Conservation (phyloP, 2,329 filamentous ascomycete species). For the Aspergillus texensis region DNA sequence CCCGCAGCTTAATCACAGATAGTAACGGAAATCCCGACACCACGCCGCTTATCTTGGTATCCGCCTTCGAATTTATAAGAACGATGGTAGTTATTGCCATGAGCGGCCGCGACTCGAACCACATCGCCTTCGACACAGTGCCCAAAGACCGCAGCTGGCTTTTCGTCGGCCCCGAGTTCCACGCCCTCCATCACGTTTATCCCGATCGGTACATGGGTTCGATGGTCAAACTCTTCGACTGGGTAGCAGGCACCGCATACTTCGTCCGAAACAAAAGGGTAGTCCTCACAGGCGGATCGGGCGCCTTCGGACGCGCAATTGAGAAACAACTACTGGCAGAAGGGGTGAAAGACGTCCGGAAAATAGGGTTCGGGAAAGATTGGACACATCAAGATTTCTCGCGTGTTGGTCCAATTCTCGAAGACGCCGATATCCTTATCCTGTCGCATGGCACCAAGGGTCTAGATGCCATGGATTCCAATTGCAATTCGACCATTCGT, state of each 20-base stretch:
- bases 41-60: background rate
- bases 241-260: slow-evolving; percentile 22
- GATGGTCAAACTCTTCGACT: slow-evolving; percentile 23
- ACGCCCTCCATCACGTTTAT: slow-evolving; percentile 22
- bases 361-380: slow-evolving; percentile 11
- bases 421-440: slow-evolving; percentile 19
- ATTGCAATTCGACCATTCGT: slow-evolving; percentile 14
- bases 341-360: slow-evolving; percentile 13
- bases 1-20: background rate
- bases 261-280: slow-evolving; percentile 17
- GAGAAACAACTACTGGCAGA: slow-evolving; percentile 12
- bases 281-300: slow-evolving; percentile 14
- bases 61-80: slow-evolving; percentile 4
- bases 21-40: background rate
- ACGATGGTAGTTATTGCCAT: slow-evolving; percentile 14
- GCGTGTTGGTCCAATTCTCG: background rate
- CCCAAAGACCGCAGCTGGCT: slow-evolving; percentile 21
- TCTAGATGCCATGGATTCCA: slow-evolving; percentile 13
- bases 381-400: slow-evolving; percentile 18
- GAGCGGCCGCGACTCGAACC: slow-evolving; percentile 22
- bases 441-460: slow-evolving; percentile 18
- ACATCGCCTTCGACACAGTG: slow-evolving; percentile 16
- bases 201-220: slow-evolving; percentile 24
- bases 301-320: slow-evolving; percentile 20
- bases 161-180: slow-evolving; percentile 22